Conservation (phyloP, 768 basidiomycete genomes). For the Boletus barrowsii region DNA sequence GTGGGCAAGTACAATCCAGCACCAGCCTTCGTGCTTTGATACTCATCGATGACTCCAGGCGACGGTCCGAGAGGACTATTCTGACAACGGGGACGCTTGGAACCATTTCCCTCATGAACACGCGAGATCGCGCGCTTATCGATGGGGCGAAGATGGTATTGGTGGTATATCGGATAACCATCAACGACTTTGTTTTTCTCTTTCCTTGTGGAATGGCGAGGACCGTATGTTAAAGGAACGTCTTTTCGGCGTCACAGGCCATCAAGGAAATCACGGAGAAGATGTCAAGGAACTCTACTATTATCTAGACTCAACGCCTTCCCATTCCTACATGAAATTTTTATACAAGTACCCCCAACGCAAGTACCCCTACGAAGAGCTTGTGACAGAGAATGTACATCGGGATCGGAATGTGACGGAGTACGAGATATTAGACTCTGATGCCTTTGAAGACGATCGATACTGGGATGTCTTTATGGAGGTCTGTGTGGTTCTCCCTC, state of each 20-base stretch:
- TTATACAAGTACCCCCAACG: slow-evolving; percentile 98
- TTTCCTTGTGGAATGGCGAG: slow-evolving; percentile 92
- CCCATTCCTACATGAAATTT: slow-evolving; percentile 99
- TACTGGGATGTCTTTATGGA: slow-evolving; percentile 99
- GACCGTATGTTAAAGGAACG: slow-evolving; percentile 97
- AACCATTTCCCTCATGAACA: slow-evolving; percentile 93
- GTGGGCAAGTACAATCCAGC: slow-evolving; percentile 65
- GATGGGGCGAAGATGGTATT: slow-evolving; percentile 99
- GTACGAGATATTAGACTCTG: slow-evolving; percentile 92
- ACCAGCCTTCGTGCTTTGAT: neutral
- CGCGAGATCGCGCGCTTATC: slow-evolving; percentile 88
- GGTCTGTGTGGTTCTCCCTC: slow-evolving; percentile 44
- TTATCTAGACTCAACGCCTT: slow-evolving; percentile 97
- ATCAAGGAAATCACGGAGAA: slow-evolving; percentile 98
- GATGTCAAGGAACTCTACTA: slow-evolving; percentile 99
- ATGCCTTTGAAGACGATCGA: slow-evolving; percentile 84
- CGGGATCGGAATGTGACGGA: slow-evolving; percentile 84
- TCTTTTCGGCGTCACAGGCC: slow-evolving; percentile 92
- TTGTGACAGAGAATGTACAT: slow-evolving; percentile 80
- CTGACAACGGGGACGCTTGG: slow-evolving; percentile 94
- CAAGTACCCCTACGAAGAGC: slow-evolving; percentile 89
- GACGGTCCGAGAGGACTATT: slow-evolving; percentile 98
- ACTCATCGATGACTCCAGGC: slow-evolving; percentile 52
- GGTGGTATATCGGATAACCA: slow-evolving; percentile 98
- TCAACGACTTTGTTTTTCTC: slow-evolving; percentile 84